Evolutionary conservation across 2,329 filamentous ascomycete species (phyloP), one percentile per base, ranked within the genome.

Genomic region (Phaeosphaeriaceae sp.): DNA sequence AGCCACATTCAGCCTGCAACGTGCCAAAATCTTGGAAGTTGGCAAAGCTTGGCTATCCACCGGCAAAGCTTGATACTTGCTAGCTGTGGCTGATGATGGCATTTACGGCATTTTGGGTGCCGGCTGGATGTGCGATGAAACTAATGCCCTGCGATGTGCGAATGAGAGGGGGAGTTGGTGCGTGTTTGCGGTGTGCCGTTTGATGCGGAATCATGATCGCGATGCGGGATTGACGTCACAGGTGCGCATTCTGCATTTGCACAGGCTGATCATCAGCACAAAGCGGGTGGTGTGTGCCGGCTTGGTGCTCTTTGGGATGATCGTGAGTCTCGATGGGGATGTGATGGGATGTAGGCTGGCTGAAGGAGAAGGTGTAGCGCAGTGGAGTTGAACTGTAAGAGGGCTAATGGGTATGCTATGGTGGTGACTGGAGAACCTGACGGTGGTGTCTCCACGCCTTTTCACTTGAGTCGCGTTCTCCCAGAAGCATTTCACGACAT

Each of bases 11-110:
- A 57, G 62, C 55, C 53, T 49, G 25, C 42, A 58, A 55, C 57
- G 47, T 60, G 50, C 50, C 25, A 44, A 31, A 65, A 58, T 50
- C 55, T 53, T 41, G 62, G 52, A 65, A 61, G 58, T 63, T 60
- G 60, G 60, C 60, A 65, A 69, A 67, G 67, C 65, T 69, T 71
- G 62, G 61, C 62, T 36, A 19, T 22, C 15, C 17, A 45, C 47
- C 49, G 45, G 42, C 19, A 24, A 61, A 63, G 67, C 67, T 70
- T 70, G 55, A 54, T 58, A n/a, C 45, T 22, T 27, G 44, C 56
- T 62, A 61, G 57, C 45, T 61, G 68, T 69, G 61, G 68, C 68
- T 70, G 60, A 60, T 65, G 57, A 57, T 63, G 64, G 55, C 62
- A 66, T 61, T 27, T 21, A 54, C 46, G 57, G 52, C 57, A 54